Conservation (phyloP, 129 eudicot genomes). For the Chrysanthemum makinoi region DNA sequence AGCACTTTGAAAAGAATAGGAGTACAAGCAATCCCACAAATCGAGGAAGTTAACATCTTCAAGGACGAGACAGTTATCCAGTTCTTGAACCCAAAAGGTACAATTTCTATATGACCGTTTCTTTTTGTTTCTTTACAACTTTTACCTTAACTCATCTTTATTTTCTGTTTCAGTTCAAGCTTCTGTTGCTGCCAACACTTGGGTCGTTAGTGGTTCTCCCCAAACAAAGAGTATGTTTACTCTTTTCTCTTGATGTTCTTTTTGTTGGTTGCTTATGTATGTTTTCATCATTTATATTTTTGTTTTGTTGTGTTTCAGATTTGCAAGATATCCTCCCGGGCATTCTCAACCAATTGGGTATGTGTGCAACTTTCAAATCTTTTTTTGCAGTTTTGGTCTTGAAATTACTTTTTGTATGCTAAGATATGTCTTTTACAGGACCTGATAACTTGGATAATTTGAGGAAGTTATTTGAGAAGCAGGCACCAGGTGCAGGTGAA, state of each 20-base stretch:
- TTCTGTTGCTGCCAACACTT: conserved; percentile 83
- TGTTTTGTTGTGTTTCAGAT: conserved; percentile 33
- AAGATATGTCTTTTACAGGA: conserved; percentile 38
- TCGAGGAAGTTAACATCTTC: conserved; percentile 85
- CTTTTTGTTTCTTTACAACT: not conserved
- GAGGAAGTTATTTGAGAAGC: conserved; percentile 67
- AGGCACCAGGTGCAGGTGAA: not conserved
- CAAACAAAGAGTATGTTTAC: conserved; percentile 69
- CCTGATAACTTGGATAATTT: conserved; percentile 53
- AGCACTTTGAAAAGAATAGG: conserved; percentile 85
- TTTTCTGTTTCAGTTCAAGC: conserved; percentile 74
- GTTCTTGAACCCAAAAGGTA: conserved; percentile 86
- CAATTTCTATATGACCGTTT: not conserved
- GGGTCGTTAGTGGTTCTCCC: conserved; percentile 93
- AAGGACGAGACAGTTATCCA: conserved; percentile 85
- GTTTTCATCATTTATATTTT: not conserved
- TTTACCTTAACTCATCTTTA: not conserved
- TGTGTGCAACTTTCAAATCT: not conserved
- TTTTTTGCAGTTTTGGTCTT: too few species aligned
- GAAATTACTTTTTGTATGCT: not conserved
- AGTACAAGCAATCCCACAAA: conserved; percentile 67
- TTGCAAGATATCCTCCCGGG: conserved; percentile 73
- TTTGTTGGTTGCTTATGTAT: not conserved
- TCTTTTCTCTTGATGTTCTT: not conserved
- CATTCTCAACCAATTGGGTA: conserved; percentile 81